Evolutionary conservation across 805 yeast species (phyloP), one percentile per base, ranked within the genome.

Genomic region (Lipomyces chichibuensis): DNA sequence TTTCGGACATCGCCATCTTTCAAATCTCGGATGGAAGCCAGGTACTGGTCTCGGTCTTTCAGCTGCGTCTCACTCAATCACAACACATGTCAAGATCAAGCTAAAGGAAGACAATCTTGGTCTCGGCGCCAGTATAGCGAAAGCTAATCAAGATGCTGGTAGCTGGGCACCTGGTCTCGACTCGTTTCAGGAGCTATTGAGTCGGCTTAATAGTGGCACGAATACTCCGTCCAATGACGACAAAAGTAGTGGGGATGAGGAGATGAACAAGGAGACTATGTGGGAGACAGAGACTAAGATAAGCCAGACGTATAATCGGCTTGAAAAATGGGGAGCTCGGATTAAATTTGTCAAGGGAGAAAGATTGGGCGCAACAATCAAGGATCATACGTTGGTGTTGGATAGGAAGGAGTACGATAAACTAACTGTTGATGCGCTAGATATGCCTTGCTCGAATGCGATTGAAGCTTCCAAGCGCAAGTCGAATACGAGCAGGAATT

Each of bases 161-260:
- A 96, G 91, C 65, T 96, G 91, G 71, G 88, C 94, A 71, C 90
- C 92, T 11, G 97, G 98, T 2, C 82, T 94, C 54, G 98, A 95
- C 77, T 97, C 89, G 2, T 94, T 95, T 76, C 99, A 94, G 80
- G 84, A 96, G 72, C 85, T 94, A 57, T 81, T 94, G 69, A 98
- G 98, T 11, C 85, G 92, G 75, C 83, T 94, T 69, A 94, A 94
- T 76, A 98, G 98, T 58, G 94, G 63, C 13, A 51, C 59, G 5
- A 39, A 39, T 14, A 17, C 52, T 11, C 49, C 49, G 5, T 25
- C 63, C 25, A 52, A 43, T 5, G 46, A 53, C 35, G 61, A n/a
- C 11, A 43, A n/a, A 3, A 1, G 49, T 43, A 35, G 13, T 7
- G 43, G 74, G 89, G 86, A 43, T 84, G 83, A 65, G 84, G 90